Evolutionary conservation across 2,329 filamentous ascomycete species (phyloP), one percentile per base, ranked within the genome.

Genomic region (Westerdykella ornata): DNA sequence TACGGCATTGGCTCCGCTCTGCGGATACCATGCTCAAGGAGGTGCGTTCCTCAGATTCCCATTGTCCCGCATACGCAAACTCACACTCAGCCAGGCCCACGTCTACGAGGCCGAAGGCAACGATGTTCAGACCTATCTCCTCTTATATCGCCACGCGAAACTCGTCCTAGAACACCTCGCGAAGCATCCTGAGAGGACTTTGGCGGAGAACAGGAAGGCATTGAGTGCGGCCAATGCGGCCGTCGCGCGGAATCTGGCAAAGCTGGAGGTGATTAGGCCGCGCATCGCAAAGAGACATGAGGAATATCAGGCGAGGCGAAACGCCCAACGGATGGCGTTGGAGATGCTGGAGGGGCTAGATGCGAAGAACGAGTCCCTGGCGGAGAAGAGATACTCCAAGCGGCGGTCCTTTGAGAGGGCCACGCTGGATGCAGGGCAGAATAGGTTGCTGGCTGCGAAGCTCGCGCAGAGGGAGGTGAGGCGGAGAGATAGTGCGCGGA

Each of bases 101-200:
- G 87, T 90, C 54, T 95, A 95, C 61, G 77, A 92, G 56, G 77
- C 78, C 32, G 90, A 97, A 66, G 83, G 84, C 56, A 89, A 96
- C 66, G 80, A 88, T 49, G 80, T 88, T 54, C 84, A 92, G 59
- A 86, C 90, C 4, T 98, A 94, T 65, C 77, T 96, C 41, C 80
- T 97, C 44, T 78, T 94, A n/a, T 87, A 92, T 62, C 82, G 92
- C 53, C 88, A 94, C 68, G 88, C 88, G 8, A 76, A 83, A 39
- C 80, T 98, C n/a, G 78, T 95, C 17, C 71, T 95, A 19, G 78
- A 87, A 5, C 76, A 84, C 40, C 73, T 98, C 7, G 75, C 78
- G 0, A 75, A 71, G 1, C 92, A 97, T 54, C 88, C 90, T 1
- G 80, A 92, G 42, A 79, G 79, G 35, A 83, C 78, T 52, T 75